Evolutionary conservation across 306 rosid species (phyloP), one percentile per base, ranked within the genome.

Genomic region (Biancaea sappan): DNA sequence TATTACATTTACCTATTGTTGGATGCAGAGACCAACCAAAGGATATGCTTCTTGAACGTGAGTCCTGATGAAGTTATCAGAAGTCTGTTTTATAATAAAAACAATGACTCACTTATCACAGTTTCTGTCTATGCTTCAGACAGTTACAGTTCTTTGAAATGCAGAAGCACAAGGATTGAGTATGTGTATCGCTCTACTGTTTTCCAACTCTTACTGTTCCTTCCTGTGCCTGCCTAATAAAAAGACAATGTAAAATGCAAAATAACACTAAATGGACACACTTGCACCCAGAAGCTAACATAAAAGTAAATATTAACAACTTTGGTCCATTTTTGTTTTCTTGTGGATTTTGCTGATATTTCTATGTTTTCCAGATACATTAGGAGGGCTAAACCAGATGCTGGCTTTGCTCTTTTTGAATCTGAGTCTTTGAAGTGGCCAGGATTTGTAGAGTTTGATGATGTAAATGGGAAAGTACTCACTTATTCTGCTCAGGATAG

Each of bases 361-460:
- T 80, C 31, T 54, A 29, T 75, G 48, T 43, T 76, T 63, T 82
- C 50, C 79, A 93, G 98, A 78, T 93, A 93, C 83, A 91, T 93
- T 67, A 80, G 94, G 79, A 88, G 98, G 84, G 94, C 92, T 64
- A 83, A 85, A 72, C 97, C 97, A 52, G 97, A 91, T 81, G 92
- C 96, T 73, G 98, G 98, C 47, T 93, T 93, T 85, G 92, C 96
- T 29, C 98, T 93, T 82, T 93, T 93, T 77, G 97, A 93, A 77
- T 93, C 98, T 0, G 98, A 93, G 79, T 93, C 98, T 21, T 72
- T 93, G 77, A 93, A 93, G 77, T 93, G 98, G 98, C 98, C 98
- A 68, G 98, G 98, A 58, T 93, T 93, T 88, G 98, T 93, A 22
- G 98, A 93, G 86, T 93, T 93, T 57, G 98, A 93, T 69, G 98